Conservation (phyloP, 1,139 yeast genomes). For the Pneumocystis wakefieldiae region DNA sequence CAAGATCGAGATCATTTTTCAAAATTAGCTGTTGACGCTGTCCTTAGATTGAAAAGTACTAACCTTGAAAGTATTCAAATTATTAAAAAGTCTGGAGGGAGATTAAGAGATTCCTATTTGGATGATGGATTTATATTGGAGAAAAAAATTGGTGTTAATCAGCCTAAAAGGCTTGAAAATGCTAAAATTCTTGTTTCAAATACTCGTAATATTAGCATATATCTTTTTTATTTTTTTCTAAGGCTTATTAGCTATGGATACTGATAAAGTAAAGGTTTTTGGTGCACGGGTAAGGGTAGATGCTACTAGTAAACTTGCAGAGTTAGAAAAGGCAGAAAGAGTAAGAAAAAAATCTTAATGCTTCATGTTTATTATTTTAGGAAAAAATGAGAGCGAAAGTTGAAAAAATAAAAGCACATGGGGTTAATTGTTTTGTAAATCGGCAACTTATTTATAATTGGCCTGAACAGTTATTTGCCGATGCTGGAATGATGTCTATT, state of each 20-base stretch:
- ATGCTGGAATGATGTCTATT: constrained; percentile 72
- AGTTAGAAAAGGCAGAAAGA: constrained; percentile 83
- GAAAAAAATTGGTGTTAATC: constrained; percentile 85
- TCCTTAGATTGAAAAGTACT: constrained; percentile 78
- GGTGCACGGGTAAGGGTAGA: constrained; percentile 98
- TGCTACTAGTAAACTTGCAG: constrained; percentile 86
- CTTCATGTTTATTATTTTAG: constrained; percentile 19
- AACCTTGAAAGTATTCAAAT: constrained; percentile 88
- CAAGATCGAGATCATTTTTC: constrained; percentile 88
- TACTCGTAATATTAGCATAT: constrained; percentile 31
- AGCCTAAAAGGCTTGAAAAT: constrained; percentile 70
- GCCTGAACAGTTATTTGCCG: constrained; percentile 91
- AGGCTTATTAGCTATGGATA: constrained; percentile 49
- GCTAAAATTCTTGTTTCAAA: constrained; percentile 86
- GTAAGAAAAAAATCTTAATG: background rate
- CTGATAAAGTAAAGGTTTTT: constrained; percentile 90
- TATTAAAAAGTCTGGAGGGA: constrained; percentile 87
- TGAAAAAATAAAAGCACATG: constrained; percentile 67
- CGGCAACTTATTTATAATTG: constrained; percentile 94
- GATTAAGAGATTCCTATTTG: constrained; percentile 74
- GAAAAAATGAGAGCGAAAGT: constrained; percentile 84
- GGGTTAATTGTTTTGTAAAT: constrained; percentile 81
- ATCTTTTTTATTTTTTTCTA: background rate
- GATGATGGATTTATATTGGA: constrained; percentile 75
- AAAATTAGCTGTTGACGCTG: constrained; percentile 84